Evolutionary conservation across 2,329 filamentous ascomycete genomes (phyloP), one percentile per base, ranked within the genome.

Genomic region (Diaporthe longicolla): DNA sequence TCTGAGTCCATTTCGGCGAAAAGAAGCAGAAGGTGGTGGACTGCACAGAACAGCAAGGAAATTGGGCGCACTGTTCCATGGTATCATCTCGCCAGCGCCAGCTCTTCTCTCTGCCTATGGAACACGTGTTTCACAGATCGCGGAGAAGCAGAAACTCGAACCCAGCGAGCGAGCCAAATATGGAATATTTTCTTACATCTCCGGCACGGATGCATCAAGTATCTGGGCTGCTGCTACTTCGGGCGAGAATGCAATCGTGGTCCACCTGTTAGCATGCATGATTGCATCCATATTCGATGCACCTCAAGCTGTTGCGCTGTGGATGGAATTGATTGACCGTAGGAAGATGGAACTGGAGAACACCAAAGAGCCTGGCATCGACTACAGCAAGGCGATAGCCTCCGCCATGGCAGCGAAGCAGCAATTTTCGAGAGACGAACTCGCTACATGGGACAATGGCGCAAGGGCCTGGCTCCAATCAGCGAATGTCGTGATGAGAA

Each of bases 181-280:
- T 19, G 54, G 54, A 19, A 57, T 57, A 1, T 57, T 57, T 17
- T 57, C 54, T 10, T 35, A 19, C 26, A 35, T 57, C 4, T 57
- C 76, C 10, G 82, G 83, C 68, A 74, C 2, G 5, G 83, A 80
- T 45, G 81, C 77, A 2, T 81, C 82, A 0, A 78, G 77, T 1
- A 79, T 84, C 7, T 84, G 82, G 82, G 79, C 79, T 37, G 79
- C 78, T 8, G 78, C 76, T 1, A 80, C 78, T 5, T 84, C 82
- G 1, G 77, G 79, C 1, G 37, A 58, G 2, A 71, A 57, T 0
- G 79, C 82, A 0, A 76, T 85, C 2, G 71, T 71, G 2, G 74
- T 83, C 0, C 79, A 84, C 70, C 77, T 85, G 3, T 75, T 83
- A 0, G 81, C 81, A 2, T 83, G 82, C 45, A 76, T 84, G 68